These are phyloP conservation scores for Collybiopsis luxurians DNA, from an alignment of 768 basidiomycete genomes.

Conservation along the genomic window DNA sequence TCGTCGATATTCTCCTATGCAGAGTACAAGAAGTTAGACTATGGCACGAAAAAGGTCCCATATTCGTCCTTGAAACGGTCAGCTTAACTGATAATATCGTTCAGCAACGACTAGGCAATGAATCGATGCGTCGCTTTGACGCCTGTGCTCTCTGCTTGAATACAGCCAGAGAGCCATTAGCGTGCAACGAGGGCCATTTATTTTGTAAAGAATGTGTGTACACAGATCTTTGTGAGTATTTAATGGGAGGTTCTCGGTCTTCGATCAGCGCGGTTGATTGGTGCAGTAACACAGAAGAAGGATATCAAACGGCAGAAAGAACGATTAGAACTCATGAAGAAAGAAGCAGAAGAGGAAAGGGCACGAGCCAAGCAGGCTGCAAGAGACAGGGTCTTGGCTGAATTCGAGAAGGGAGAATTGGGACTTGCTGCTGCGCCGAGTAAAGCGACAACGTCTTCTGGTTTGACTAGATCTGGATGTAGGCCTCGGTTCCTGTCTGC, in stretches of 20 bases:
- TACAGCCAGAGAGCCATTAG: conserved; percentile 77
- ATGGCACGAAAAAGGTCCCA: conserved; percentile 75
- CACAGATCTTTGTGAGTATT: conserved; percentile 69
- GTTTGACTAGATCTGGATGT: conserved; percentile 36
- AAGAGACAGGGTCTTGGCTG: conserved; percentile 81
- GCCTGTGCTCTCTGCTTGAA: conserved; percentile 88
- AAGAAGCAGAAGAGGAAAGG: conserved; percentile 80
- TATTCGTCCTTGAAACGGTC: too few relatives aligned
- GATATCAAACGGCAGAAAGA: conserved; percentile 91
- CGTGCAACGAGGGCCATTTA: conserved; percentile 84
- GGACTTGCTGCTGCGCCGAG: conserved; percentile 39
- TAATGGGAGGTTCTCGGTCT: background rate
- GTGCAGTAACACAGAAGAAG: conserved; percentile 80
- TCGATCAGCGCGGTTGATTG: conserved; percentile 4
- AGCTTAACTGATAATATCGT: too few relatives aligned
- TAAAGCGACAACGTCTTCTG: conserved; percentile 33
- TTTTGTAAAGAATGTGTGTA: conserved; percentile 97
- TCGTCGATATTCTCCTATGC: conserved; percentile 90
- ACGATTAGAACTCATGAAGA: conserved; percentile 68
- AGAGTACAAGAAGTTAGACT: conserved; percentile 81
- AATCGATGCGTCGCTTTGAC: conserved; percentile 91
- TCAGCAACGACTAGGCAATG: conserved; percentile 81
- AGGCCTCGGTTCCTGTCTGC: background rate
- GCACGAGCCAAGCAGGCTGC: conserved; percentile 68
- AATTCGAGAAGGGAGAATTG: conserved; percentile 88